Base-by-base conservation (phyloP, 495 filamentous ascomycete genomes). In the Beverwykella pulmonaria region DNA sequence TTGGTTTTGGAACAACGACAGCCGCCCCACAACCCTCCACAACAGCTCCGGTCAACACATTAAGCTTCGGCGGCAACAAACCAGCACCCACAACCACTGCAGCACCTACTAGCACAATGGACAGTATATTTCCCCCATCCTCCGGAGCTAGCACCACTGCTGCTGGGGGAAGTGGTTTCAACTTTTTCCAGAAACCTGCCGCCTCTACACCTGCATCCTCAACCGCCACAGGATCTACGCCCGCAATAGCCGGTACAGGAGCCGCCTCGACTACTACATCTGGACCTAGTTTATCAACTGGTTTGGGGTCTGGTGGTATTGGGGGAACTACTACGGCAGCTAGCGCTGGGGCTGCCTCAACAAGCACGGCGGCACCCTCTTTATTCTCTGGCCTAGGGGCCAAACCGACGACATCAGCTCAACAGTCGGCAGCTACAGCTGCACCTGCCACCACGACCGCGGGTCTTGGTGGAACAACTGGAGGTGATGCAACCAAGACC, bases 201-300 rank as follows among this genome's bases (percentile, higher is more conserved):
- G 70, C 78, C 29, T 39, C 47, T 3, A 36, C 53, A 6, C 73
- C 78, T 4, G 79, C 81, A 5, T 70, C 78, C 9, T 75, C 80
- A 12, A 75, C 76, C 22, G 71, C 76, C n/a, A 72, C 82, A 61
- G 69, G 77, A 57, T 65, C 72, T 19, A 20, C 63, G 56, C 9
- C 30, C 12, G 20, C 53, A 36, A 23, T 39, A 15, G 26, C 61
- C 14, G 55, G 32, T 20, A 5, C 52, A 4, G 36, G 23, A 49
- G 56, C 36, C 25, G 14, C 41, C 1, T 15, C 32, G 20, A 41
- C 53, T 4, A 39, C 56, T 25, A 48, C 56, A 7, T 47, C 39
- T 49, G 39, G 39, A 9, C 46, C 14, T 5, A 17, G 23, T 34
- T 29, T 58, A 20, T 50, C n/a, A 53, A 30, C 30, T 34, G 30